Percentiles rank a stretch among this genome's conserved stretches.
Evolutionary conservation across 768 basidiomycete genomes (phyloP).

Genomic region (Leucocoprinus birnbaumii): DNA sequence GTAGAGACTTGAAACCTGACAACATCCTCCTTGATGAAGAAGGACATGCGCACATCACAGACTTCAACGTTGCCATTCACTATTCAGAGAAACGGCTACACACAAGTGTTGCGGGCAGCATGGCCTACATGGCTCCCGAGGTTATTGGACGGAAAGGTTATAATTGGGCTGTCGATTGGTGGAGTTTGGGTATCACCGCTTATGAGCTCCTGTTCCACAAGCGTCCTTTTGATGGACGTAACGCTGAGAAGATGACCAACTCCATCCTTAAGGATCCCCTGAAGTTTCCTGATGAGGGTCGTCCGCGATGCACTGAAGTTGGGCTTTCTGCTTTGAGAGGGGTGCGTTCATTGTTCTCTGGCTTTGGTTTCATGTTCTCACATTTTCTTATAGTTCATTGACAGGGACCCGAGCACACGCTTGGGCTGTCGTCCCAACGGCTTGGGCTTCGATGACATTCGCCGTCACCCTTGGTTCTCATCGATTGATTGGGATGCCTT

Average conservation of each 20-base stretch:
- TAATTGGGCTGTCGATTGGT: conserved; percentile 92
- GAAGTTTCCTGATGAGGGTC: conserved; percentile 69
- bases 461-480: conserved; percentile 81
- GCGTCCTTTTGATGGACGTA: conserved; percentile 90
- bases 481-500: conserved; percentile 79
- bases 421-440: conserved; percentile 76
- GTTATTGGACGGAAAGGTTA: conserved; percentile 92
- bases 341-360: conserved; percentile 40
- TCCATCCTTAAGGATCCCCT: conserved; percentile 82
- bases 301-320: conserved; percentile 57
- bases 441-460: conserved; percentile 76
- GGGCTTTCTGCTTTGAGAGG: conserved; percentile 64
- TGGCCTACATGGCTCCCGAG: conserved; percentile 99
- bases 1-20: conserved; percentile 94
- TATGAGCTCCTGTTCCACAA: conserved; percentile 85
- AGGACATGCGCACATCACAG: conserved; percentile 96
- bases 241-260: conserved; percentile 83
- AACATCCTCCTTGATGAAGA: conserved; percentile 92
- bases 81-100: conserved; percentile 87
- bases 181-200: conserved; percentile 89
- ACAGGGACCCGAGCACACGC: conserved; percentile 74
- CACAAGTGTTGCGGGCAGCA: conserved; percentile 93
- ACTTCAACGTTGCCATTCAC: conserved; percentile 99
- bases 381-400: conserved; percentile 61
- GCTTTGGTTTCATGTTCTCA: conserved; percentile 17